These are phyloP conservation scores for Ambrosiella xylebori DNA, from an alignment of 2,329 filamentous ascomycete genomes.

Conservation along the genomic window DNA sequence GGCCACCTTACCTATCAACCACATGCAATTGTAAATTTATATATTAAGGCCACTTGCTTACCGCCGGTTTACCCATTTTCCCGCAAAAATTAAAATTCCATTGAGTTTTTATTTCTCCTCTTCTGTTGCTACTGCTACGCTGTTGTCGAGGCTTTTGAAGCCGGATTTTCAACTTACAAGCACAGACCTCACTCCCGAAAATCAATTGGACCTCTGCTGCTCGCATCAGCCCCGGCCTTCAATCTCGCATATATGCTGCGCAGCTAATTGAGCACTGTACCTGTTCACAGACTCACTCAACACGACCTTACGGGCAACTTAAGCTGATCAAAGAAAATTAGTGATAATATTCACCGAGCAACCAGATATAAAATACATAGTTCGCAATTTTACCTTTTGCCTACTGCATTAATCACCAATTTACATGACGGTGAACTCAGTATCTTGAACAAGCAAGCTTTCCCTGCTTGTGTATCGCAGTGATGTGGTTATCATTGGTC, in stretches of 20 bases:
- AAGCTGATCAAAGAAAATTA: no score
- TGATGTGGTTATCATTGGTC: constrained; percentile 8
- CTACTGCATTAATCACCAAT: constrained; percentile 1
- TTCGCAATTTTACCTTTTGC: background rate
- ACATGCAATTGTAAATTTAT: background rate
- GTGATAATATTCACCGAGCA: background rate
- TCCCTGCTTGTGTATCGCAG: background rate
- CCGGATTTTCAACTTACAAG: background rate
- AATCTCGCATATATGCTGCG: background rate
- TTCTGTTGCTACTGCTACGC: constrained; percentile 4
- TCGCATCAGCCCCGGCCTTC: background rate
- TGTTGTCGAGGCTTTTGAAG: constrained; percentile 2
- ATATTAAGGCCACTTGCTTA: background rate
- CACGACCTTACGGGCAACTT: background rate
- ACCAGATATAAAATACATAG: background rate
- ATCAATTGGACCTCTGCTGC: background rate
- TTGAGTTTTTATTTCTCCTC: background rate
- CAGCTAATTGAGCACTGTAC: background rate
- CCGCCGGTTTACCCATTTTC: background rate
- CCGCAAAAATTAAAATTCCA: background rate
- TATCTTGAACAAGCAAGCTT: background rate
- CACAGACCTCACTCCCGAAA: background rate
- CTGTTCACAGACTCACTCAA: background rate
- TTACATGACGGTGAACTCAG: background rate
- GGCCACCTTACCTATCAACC: background rate